phyloP scores from a whole-genome alignment of 2,329 filamentous ascomycete species.

The Sodiomyces alkalinus region DNA sequence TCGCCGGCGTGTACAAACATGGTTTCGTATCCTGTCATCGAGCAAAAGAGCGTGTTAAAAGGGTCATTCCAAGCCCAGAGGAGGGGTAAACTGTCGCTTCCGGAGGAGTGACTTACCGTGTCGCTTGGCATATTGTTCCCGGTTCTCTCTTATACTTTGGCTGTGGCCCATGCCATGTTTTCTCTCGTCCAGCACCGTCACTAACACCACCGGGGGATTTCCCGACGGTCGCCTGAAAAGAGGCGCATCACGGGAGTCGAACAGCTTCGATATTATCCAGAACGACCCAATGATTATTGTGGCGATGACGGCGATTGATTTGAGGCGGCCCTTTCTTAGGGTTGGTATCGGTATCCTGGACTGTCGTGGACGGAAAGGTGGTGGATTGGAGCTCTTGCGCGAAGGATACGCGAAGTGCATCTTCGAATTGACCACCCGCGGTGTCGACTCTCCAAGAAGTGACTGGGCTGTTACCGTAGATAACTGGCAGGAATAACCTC shows the following conservation, averaged over 20 bases:
- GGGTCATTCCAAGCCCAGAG: too few relatives aligned
- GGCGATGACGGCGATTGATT: constrained; percentile 38
- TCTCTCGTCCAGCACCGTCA: constrained; percentile 66
- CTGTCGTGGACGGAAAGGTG: constrained; percentile 51
- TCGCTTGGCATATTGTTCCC: constrained; percentile 67
- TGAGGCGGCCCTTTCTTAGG: constrained; percentile 48
- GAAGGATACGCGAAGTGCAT: constrained; percentile 90
- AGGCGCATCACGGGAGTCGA: constrained; percentile 4
- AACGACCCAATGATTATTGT: constrained; percentile 42
- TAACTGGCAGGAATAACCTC: too few relatives aligned
- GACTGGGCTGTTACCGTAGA: too few relatives aligned
- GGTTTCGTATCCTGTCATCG: constrained; percentile 67
- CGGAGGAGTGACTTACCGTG: constrained; percentile 81
- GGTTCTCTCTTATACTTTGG: constrained; percentile 63
- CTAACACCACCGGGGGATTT: constrained; percentile 54
- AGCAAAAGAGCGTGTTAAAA: too few relatives aligned
- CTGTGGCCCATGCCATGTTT: constrained; percentile 51
- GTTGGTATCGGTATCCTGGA: too few relatives aligned
- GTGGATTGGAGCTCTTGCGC: constrained; percentile 66
- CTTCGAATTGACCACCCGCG: too few relatives aligned
- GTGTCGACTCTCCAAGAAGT: too few relatives aligned
- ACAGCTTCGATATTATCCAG: constrained; percentile 35
- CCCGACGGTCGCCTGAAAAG: constrained; percentile 27
- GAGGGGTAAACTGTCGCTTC: too few relatives aligned
- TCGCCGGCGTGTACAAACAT: constrained; percentile 68